Percentiles rank a stretch among this genome's conserved stretches.
phyloP scores from a whole-genome alignment of 352 stramenopile genomes.

The Phytophthora tentaculata region DNA sequence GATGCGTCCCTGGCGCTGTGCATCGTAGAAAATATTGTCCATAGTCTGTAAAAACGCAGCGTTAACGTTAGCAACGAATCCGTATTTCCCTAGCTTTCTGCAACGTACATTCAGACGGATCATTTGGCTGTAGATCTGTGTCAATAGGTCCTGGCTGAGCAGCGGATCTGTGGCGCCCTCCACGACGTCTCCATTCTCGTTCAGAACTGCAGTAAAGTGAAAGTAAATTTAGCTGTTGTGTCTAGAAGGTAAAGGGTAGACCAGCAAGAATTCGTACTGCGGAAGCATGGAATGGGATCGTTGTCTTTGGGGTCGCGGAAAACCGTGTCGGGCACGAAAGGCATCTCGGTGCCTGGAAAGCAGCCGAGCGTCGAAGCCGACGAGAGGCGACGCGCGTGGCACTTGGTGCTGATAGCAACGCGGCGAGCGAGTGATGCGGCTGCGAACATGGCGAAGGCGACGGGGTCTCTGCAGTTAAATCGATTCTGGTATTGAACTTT shows the following conservation, averaged over 20 bases:
- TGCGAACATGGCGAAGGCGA: slow-evolving; percentile 26
- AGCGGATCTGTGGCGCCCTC: slow-evolving; percentile 73
- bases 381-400: slow-evolving; percentile 13
- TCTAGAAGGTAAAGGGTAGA: not conserved
- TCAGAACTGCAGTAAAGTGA: slow-evolving; percentile 65
- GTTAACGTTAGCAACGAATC: slow-evolving; percentile 5
- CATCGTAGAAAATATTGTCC: slow-evolving; percentile 97
- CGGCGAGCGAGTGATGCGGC: slow-evolving; percentile 17
- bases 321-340: slow-evolving; percentile 88
- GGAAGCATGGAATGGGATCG: slow-evolving; percentile 89
- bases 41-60: slow-evolving; percentile 82
- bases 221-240: slow-evolving; percentile 3
- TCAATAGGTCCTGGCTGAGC: slow-evolving; percentile 78
- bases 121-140: slow-evolving; percentile 90
- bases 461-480: slow-evolving; percentile 2
- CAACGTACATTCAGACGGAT: slow-evolving; percentile 76
- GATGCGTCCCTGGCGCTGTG: slow-evolving; percentile 97
- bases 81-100: not conserved
- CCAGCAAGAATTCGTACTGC: no score
- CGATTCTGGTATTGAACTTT: slow-evolving; percentile 32
- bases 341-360: slow-evolving; percentile 87
- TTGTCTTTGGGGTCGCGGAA: slow-evolving; percentile 89
- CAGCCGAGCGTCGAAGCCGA: slow-evolving; percentile 37
- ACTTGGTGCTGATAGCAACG: not conserved
- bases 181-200: slow-evolving; percentile 84